phyloP scores from a whole-genome alignment of 1,284 basidiomycete genomes.

The Pseudozyma tsukubaensis region DNA sequence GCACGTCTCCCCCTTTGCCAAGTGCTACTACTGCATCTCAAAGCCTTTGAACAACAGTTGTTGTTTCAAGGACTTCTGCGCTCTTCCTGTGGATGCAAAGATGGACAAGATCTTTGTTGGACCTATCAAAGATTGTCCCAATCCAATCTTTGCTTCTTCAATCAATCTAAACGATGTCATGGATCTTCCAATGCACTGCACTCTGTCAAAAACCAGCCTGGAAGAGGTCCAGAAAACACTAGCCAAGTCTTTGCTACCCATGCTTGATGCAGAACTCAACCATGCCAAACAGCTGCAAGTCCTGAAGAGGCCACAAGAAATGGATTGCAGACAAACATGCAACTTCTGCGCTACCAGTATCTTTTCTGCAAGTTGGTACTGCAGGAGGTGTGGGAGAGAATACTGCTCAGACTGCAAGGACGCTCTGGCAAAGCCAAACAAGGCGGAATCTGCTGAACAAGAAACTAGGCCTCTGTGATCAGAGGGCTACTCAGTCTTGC shows the following conservation, averaged over 20 bases:
- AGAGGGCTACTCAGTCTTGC: too few relatives aligned
- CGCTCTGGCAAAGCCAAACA: too few relatives aligned
- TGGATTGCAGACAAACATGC: slow-evolving; percentile 46
- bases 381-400: slow-evolving; percentile 87
- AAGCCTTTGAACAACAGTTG: slow-evolving; percentile 38
- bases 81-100: slow-evolving; percentile 28
- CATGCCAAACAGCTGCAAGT: slow-evolving; percentile 29
- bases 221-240: slow-evolving; percentile 12
- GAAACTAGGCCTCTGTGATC: too few relatives aligned
- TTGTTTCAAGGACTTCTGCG: slow-evolving; percentile 37
- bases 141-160: slow-evolving; percentile 22
- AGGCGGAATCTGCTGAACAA: too few relatives aligned
- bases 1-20: too few relatives aligned
- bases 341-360: slow-evolving; percentile 93
- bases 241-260: slow-evolving; percentile 28
- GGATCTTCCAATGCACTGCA: slow-evolving; percentile 19
- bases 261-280: slow-evolving; percentile 32
- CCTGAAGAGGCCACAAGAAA: slow-evolving; percentile 39
- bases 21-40: slow-evolving; percentile 35
- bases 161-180: slow-evolving; percentile 30
- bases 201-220: slow-evolving; percentile 12
- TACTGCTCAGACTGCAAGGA: slow-evolving; percentile 85
- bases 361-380: slow-evolving; percentile 89
- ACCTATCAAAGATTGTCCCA: background rate
- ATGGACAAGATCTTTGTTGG: slow-evolving; percentile 9